A percentile compares a stretch with the other conserved stretches of the same genome.
These are phyloP conservation scores for Pisolithus sp. DNA, from an alignment of 768 basidiomycete species.

Conservation along the genomic window DNA sequence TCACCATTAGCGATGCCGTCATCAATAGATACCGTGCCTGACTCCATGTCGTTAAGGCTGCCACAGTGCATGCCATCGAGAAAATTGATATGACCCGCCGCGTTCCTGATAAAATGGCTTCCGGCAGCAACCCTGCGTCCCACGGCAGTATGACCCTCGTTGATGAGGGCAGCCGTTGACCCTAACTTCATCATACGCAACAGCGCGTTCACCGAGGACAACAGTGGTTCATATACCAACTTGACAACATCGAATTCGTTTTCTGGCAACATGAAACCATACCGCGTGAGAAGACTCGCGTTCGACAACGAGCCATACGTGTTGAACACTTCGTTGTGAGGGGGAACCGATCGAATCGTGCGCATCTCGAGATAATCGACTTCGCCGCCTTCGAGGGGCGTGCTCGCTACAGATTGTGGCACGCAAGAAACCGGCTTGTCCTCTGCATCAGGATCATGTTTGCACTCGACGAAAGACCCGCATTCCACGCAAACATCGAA, in stretches of 20 bases:
- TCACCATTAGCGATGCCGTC: slow-evolving; percentile 15
- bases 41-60: slow-evolving; percentile 19
- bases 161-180: background rate
- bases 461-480: slow-evolving; percentile 60
- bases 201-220: slow-evolving; percentile 10
- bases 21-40: slow-evolving; percentile 8
- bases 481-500: slow-evolving; percentile 68
- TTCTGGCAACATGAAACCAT: slow-evolving; percentile 70
- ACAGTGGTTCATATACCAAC: slow-evolving; percentile 21
- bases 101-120: slow-evolving; percentile 20
- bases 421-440: slow-evolving; percentile 3
- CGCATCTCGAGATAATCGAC: slow-evolving; percentile 64
- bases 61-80: slow-evolving; percentile 10
- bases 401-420: slow-evolving; percentile 4
- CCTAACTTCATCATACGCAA: slow-evolving; percentile 6
- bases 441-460: slow-evolving; percentile 46
- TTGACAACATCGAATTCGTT: slow-evolving; percentile 60
- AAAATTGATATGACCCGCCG: slow-evolving; percentile 17
- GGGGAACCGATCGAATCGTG: slow-evolving; percentile 42
- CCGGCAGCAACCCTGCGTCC: slow-evolving; percentile 2
- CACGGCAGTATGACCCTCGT: slow-evolving; percentile 14
- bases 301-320: slow-evolving; percentile 68
- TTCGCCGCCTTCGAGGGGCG: slow-evolving; percentile 6
- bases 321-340: slow-evolving; percentile 62
- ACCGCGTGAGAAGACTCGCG: slow-evolving; percentile 57